phyloP scores from a whole-genome alignment of 371 early-diverging fungal genomes.

The Mucor circinelloides region DNA sequence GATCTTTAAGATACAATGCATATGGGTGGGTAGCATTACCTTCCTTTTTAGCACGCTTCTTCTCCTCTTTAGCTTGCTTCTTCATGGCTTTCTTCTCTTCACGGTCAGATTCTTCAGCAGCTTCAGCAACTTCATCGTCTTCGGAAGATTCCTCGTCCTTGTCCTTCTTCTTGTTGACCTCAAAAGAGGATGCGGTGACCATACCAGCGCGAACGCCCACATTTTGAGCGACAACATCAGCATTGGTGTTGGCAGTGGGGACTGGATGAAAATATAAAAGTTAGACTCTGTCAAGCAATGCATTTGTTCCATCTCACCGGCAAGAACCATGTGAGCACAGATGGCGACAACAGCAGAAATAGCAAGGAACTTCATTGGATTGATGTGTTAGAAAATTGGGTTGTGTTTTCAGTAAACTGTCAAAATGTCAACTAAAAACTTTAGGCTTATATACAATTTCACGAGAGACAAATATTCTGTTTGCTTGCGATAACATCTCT shows the following conservation, averaged over 20 bases:
- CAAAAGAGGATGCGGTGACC: background rate
- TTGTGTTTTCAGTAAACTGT: background rate
- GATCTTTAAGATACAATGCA: too few species aligned
- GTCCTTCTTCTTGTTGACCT: background rate
- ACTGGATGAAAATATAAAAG: background rate
- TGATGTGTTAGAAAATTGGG: background rate
- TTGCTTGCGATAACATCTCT: background rate
- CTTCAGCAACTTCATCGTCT: background rate
- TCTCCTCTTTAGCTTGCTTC: background rate
- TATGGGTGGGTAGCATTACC: background rate
- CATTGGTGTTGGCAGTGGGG: background rate
- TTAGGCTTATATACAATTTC: background rate
- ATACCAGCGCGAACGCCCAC: background rate
- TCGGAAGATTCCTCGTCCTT: background rate
- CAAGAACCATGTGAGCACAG: conserved; percentile 11
- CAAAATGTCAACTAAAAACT: background rate
- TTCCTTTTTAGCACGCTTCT: background rate
- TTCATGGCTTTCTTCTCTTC: background rate
- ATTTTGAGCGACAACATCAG: background rate
- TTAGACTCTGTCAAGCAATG: background rate
- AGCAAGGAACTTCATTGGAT: conserved; percentile 11
- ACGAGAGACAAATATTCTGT: background rate
- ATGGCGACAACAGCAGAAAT: conserved; percentile 10
- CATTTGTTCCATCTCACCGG: background rate
- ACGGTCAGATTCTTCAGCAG: background rate